Evolutionary conservation across 495 filamentous ascomycete genomes (phyloP), one percentile per base, ranked within the genome.

Genomic region (Paragyromitra xinjiangensis): DNA sequence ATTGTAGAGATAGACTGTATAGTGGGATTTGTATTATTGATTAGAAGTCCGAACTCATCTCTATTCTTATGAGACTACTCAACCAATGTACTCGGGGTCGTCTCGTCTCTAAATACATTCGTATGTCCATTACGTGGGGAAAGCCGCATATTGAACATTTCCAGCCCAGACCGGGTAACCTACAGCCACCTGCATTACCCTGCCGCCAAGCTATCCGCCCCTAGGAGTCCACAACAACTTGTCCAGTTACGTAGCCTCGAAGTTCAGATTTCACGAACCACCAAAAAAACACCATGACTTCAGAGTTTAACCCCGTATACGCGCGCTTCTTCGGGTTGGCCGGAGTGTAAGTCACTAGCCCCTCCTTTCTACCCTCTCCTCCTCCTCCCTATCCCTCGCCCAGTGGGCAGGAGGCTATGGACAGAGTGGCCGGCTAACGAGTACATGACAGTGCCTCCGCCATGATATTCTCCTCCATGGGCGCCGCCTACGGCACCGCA

Each of bases 241-340:
- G 48, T 58, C 26, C 24, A 59, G 58, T 66, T 63, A 77, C 68
- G 53, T 61, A 51, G 42, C 19, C 64, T 50, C 44, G 26, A 64
- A 22, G 26, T 65, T 63, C 72, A 71, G 45, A 34, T n/a, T 24
- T 44, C 75, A 62, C 59, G 55, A 70, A 51, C 59, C 66, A 55
- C 55, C 42, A 42, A 56, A 26, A 56, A 55, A 55, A 55, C 6
- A 48, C 7, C 62, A 77, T 67, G 69, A 40, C 55, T 75, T 81
- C 88, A 70, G 91, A 91, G 68, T 83, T 91, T 40, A 86, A 91
- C 59, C 95, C 96, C 69, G 92, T 93, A 84, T 98, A 97, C 82
- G 95, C 95, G 81, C 94, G 95, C 59, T 99, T 99, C 88, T 90
- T 98, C 82, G 96, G 96, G 86, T 93, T 98, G 90, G 96, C 81